A percentile compares a stretch with the other conserved stretches of the same genome.
phyloP scores from a whole-genome alignment of 2,329 filamentous ascomycete species.

The Aspergillus caelatus region DNA sequence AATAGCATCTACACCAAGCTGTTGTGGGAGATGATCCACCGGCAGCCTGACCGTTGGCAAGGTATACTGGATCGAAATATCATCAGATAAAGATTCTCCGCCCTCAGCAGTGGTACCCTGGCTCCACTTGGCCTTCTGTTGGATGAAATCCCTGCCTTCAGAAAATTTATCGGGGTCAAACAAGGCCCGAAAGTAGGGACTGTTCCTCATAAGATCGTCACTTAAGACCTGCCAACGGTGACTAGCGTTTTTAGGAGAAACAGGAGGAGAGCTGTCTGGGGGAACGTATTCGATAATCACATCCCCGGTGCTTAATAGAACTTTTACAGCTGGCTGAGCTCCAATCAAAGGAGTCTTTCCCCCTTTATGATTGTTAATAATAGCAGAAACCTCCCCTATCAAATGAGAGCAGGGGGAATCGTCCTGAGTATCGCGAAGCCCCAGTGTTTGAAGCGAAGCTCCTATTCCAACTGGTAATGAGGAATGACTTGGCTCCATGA shows the following conservation, averaged over 20 bases:
- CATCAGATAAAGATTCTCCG: conserved; percentile 1
- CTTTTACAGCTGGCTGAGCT: conserved; percentile 14
- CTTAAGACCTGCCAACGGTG: conserved; percentile 40
- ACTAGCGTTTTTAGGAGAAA: conserved; percentile 6
- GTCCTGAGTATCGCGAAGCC: neutral
- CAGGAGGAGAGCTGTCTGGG: conserved; percentile 6
- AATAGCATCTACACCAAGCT: conserved; percentile 35
- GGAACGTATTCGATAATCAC: conserved; percentile 38
- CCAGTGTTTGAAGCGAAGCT: conserved; percentile 9
- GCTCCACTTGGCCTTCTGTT: conserved; percentile 25
- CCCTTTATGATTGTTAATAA: neutral
- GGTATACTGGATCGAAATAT: neutral
- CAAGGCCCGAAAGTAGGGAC: conserved; percentile 44
- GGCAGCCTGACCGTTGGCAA: conserved; percentile 35
- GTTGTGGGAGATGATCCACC: conserved; percentile 26
- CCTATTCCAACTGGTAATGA: conserved; percentile 19
- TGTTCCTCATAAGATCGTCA: conserved; percentile 33
- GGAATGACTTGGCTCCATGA: conserved; percentile 30
- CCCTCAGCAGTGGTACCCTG: neutral
- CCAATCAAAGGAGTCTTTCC: neutral
- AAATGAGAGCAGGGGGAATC: neutral
- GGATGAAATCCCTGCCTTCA: conserved; percentile 40
- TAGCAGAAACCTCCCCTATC: neutral
- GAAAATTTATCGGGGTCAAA: conserved; percentile 47
- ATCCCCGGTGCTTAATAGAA: conserved; percentile 36